Base-by-base conservation (phyloP, 1,139 yeast genomes). In the Kodamaea alishanica region DNA sequence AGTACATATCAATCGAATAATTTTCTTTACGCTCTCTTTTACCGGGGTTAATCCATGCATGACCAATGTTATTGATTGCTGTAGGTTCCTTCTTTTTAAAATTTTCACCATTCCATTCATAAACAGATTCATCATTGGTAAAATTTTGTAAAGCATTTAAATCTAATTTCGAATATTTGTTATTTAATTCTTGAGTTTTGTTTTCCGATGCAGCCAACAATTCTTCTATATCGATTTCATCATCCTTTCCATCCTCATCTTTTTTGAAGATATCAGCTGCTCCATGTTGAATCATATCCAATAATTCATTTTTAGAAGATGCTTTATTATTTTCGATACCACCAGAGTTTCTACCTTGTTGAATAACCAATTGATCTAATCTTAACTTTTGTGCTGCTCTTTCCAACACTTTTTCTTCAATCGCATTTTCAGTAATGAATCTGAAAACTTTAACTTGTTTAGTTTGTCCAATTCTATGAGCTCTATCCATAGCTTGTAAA, bases 401-500 rank as follows among this genome's bases (percentile, higher is more conserved):
- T 58, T 84, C 94, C 43, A 84, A 65, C 28, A 84, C 85, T 55
- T 84, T 84, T 53, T 84, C 92, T 58, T 84, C 94, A 43, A 84
- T 82, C 2, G 92, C 88, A 61, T 83, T 80, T 50, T 83, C 90
- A 7, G 92, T 84, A 37, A 84, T 78, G 53, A 84, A 79, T 57
- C 94, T 67, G 55, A 78, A 84, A 6, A 84, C 92, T 51, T 78
- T 77, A 28, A 84, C 94, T 56, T 84, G 94, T 48, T 84, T 84
- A 24, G 84, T 84, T 58, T 84, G 94, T 6, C 94, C 94, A 56
- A 84, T 84, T 73, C 94, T 76, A 60, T 84, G 94, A 1, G 94
- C 92, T 65, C 94, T 75, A 56, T 84, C 94, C 94, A 84, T 84
- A 0, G 92, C 92, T 60, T 84, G 94, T 47, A 84, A 71, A 68